Evolutionary conservation across 1,284 basidiomycete species (phyloP).

Genomic region (Papiliotrema terrestris): DNA sequence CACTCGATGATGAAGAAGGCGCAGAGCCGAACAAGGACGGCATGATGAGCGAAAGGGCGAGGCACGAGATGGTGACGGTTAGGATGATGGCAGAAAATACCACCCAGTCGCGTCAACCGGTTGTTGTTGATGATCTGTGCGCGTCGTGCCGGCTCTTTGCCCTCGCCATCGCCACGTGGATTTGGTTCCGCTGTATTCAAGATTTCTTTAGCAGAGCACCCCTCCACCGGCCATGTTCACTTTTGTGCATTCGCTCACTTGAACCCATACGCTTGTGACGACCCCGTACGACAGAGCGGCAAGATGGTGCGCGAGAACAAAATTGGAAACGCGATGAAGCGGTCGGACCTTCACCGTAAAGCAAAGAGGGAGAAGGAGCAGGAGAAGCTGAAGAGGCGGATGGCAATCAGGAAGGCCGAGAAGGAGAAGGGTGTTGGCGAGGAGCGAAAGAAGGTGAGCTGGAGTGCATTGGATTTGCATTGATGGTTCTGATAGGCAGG

Average conservation of each 20-base stretch:
- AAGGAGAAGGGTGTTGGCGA: slow-evolving; percentile 35
- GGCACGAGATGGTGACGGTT: neutral
- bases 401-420: slow-evolving; percentile 55
- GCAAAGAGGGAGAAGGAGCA: slow-evolving; percentile 74
- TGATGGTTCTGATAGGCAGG: slow-evolving; percentile 57
- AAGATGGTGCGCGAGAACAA: slow-evolving; percentile 45
- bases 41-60: neutral
- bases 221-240: neutral
- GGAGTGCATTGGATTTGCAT: neutral
- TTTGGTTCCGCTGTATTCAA: neutral
- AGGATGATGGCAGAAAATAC: neutral
- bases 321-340: slow-evolving; percentile 80
- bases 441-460: slow-evolving; percentile 34
- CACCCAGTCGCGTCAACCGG: slow-evolving; percentile 1
- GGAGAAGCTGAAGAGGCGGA: slow-evolving; percentile 72
- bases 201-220: neutral
- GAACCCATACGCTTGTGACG: neutral
- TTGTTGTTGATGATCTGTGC: neutral
- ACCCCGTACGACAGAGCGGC: neutral
- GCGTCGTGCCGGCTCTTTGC: neutral
- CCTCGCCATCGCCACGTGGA: neutral
- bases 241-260: neutral
- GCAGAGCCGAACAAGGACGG: neutral
- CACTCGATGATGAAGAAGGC: neutral
- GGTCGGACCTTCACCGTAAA: slow-evolving; percentile 71